Conservation (phyloP, 768 basidiomycete species). For the Mycena galericulata region DNA sequence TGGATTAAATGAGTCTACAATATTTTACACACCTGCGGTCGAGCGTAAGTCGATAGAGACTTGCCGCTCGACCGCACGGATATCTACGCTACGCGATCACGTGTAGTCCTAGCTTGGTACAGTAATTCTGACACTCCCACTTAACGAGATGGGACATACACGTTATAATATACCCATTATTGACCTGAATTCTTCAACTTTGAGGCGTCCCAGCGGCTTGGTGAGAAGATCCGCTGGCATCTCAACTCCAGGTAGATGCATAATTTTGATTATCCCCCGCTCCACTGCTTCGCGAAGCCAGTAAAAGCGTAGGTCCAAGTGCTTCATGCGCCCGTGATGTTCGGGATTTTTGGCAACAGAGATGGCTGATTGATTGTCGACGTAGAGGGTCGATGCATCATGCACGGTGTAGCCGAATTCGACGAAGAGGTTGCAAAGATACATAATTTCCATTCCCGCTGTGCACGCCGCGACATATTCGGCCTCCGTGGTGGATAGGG, state of each 20-base stretch:
- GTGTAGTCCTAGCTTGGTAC: not conserved
- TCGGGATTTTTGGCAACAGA: slow-evolving; percentile 51
- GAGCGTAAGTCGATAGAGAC: slow-evolving; percentile 25
- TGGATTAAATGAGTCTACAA: no score
- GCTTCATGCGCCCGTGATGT: slow-evolving; percentile 47
- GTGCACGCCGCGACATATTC: slow-evolving; percentile 51
- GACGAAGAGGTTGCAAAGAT: slow-evolving; percentile 44
- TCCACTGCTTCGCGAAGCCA: slow-evolving; percentile 31
- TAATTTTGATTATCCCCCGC: slow-evolving; percentile 21
- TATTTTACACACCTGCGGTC: no score
- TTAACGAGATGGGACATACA: slow-evolving; percentile 1
- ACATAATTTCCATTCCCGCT: slow-evolving; percentile 47
- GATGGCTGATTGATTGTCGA: slow-evolving; percentile 52
- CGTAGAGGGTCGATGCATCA: slow-evolving; percentile 40
- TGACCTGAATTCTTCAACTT: slow-evolving; percentile 5
- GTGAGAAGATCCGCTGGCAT: slow-evolving; percentile 43
- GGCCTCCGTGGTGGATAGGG: slow-evolving; percentile 52
- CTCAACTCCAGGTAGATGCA: slow-evolving; percentile 31
- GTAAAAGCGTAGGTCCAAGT: slow-evolving; percentile 42
- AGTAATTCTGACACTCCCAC: slow-evolving; percentile 5
- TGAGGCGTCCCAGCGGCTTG: slow-evolving; percentile 34
- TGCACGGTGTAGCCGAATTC: slow-evolving; percentile 39
- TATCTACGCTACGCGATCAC: no score
- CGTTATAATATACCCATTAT: not conserved
- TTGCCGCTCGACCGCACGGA: no score